A percentile compares a stretch with the other conserved stretches of the same genome.
Evolutionary conservation across 129 eudicot species (phyloP).

Genomic region (Escallonia herrerae): DNA sequence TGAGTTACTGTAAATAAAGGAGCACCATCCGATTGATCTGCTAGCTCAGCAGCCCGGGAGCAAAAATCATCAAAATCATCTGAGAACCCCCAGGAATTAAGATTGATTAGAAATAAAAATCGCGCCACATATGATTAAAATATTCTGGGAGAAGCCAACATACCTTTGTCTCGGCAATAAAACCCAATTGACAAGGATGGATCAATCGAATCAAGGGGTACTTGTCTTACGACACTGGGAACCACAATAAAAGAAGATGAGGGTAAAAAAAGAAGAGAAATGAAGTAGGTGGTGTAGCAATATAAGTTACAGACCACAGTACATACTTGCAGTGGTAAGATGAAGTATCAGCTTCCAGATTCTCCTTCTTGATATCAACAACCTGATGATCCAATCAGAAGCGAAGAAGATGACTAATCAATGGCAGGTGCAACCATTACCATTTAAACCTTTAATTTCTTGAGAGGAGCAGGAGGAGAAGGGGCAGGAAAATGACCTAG

Average conservation of each 20-base stretch:
- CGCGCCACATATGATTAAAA: neutral
- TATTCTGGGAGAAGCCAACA: neutral
- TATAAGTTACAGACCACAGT: neutral
- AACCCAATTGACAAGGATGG: constrained; percentile 96
- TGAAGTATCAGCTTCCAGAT: constrained; percentile 67
- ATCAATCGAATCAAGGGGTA: constrained; percentile 77
- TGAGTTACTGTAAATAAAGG: constrained; percentile 70
- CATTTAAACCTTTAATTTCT: too few species aligned
- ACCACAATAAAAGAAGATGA: neutral
- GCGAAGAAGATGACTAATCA: neutral
- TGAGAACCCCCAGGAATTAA: constrained; percentile 10
- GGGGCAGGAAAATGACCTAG: too few species aligned
- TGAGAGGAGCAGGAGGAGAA: too few species aligned
- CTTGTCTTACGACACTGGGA: constrained; percentile 60
- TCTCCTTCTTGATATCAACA: constrained; percentile 44
- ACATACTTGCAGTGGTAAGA: constrained; percentile 92
- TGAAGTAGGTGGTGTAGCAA: neutral
- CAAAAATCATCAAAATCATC: constrained; percentile 91
- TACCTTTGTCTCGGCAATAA: constrained; percentile 93
- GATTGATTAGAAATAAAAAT: neutral
- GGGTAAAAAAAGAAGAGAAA: neutral
- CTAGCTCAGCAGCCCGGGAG: constrained; percentile 59
- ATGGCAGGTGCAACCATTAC: too few species aligned
- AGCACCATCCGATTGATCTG: constrained; percentile 66
- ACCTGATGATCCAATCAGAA: constrained; percentile 37